A percentile compares a stretch with the other conserved stretches of the same genome.
These are phyloP conservation scores for Periconia digitata DNA, from an alignment of 2,329 filamentous ascomycete genomes.

Conservation along the genomic window DNA sequence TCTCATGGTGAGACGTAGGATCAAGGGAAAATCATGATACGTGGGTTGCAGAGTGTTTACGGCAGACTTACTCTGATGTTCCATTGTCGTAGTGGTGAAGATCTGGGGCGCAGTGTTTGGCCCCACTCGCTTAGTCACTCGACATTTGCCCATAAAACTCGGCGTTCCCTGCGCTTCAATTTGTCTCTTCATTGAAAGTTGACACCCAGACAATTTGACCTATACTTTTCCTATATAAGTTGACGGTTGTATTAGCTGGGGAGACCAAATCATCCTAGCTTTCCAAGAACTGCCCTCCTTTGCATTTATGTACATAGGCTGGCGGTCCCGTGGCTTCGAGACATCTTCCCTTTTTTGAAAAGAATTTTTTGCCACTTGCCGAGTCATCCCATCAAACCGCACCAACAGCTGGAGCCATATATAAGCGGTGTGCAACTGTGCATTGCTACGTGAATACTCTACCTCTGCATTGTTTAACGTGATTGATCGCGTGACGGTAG, in stretches of 20 bases:
- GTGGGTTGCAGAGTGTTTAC: too few species aligned
- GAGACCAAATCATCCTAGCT: constrained; percentile 48
- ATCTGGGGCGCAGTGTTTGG: too few species aligned
- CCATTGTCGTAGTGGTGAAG: too few species aligned
- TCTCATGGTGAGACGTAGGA: too few species aligned
- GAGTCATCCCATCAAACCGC: neutral
- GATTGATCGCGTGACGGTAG: neutral
- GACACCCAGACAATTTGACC: constrained; percentile 5
- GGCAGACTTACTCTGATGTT: too few species aligned
- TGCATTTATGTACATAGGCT: constrained; percentile 29
- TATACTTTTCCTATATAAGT: constrained; percentile 1
- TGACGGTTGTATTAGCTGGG: constrained; percentile 58
- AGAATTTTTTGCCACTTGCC: neutral
- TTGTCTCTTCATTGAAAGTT: constrained; percentile 1
- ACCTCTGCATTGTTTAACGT: neutral
- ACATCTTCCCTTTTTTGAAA: constrained; percentile 18
- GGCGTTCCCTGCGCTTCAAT: neutral
- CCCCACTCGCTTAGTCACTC: neutral
- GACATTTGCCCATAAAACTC: neutral
- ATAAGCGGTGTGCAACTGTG: neutral
- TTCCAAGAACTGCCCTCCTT: constrained; percentile 39
- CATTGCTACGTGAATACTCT: neutral
- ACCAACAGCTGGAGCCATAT: neutral
- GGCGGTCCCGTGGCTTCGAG: constrained; percentile 42
- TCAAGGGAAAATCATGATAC: too few species aligned